A percentile compares a stretch with the other conserved stretches of the same genome.
phyloP scores from a whole-genome alignment of 495 filamentous ascomycete species.

The Daldinia loculata region DNA sequence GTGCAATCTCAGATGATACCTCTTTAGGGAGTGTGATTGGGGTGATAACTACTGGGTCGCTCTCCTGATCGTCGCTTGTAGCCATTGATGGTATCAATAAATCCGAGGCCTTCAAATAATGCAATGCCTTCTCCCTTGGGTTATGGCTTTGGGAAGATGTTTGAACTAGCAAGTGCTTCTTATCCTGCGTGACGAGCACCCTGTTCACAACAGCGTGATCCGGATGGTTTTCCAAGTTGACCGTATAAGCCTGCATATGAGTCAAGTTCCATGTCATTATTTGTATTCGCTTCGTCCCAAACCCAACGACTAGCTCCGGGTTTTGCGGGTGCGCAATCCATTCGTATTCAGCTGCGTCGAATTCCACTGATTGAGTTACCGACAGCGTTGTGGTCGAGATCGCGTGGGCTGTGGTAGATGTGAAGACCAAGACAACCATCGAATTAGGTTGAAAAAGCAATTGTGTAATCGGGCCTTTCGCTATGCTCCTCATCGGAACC shows the following conservation, averaged over 20 bases:
- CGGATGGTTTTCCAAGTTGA: background rate
- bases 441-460: slow-evolving; percentile 11
- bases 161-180: slow-evolving; percentile 15
- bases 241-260: background rate
- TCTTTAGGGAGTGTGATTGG: background rate
- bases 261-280: slow-evolving; percentile 12
- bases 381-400: slow-evolving; percentile 15
- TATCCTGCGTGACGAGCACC: slow-evolving; percentile 11
- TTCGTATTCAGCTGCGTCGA: slow-evolving; percentile 7
- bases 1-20: slow-evolving; percentile 2
- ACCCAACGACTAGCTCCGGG: slow-evolving; percentile 34
- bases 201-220: background rate
- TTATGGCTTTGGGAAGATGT: background rate
- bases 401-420: background rate
- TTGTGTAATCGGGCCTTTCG: slow-evolving; percentile 13
- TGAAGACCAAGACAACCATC: background rate
- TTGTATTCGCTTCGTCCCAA: slow-evolving; percentile 32
- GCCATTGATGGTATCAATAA: background rate
- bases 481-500: slow-evolving; percentile 2
- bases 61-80: background rate
- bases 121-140: background rate
- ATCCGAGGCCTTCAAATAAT: slow-evolving; percentile 6
- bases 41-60: background rate
- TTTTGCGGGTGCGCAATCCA: slow-evolving; percentile 44
- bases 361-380: slow-evolving; percentile 2